phyloP scores from a whole-genome alignment of 768 basidiomycete species.

The Leccinum variicolor region DNA sequence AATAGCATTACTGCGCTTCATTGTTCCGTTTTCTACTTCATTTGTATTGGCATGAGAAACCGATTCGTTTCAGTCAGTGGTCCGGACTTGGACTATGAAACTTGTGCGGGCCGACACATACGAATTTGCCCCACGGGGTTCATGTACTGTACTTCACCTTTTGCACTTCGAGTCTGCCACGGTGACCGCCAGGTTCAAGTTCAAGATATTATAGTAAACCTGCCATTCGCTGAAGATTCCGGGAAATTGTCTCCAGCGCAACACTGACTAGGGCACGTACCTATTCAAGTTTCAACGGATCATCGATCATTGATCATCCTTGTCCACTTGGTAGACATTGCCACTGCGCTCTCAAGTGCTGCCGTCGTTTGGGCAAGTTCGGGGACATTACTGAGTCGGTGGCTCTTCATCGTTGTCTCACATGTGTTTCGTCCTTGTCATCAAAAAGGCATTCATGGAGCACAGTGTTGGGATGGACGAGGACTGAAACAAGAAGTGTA shows the following conservation, averaged over 20 bases:
- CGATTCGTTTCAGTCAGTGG: neutral
- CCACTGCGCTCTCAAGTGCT: too few species aligned
- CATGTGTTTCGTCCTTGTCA: neutral
- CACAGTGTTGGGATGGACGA: too few species aligned
- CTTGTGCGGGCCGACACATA: neutral
- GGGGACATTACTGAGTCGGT: neutral
- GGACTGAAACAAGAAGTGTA: too few species aligned
- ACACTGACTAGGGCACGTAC: neutral
- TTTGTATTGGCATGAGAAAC: neutral
- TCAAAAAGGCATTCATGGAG: neutral
- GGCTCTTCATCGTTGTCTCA: neutral
- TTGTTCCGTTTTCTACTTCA: neutral
- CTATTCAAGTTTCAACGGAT: neutral
- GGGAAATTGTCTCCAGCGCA: neutral
- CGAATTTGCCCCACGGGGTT: neutral
- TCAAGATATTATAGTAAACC: neutral
- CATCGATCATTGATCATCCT: neutral
- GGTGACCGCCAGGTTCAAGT: neutral
- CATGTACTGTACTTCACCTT: neutral
- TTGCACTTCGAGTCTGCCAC: neutral
- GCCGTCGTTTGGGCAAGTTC: too few species aligned
- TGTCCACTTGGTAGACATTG: neutral
- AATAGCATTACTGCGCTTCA: neutral
- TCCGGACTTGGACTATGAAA: neutral
- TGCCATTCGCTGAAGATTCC: neutral